A percentile compares a stretch with the other conserved stretches of the same genome.
Conservation (phyloP, 2,329 filamentous ascomycete genomes). For the Chaetomium strumarium region DNA sequence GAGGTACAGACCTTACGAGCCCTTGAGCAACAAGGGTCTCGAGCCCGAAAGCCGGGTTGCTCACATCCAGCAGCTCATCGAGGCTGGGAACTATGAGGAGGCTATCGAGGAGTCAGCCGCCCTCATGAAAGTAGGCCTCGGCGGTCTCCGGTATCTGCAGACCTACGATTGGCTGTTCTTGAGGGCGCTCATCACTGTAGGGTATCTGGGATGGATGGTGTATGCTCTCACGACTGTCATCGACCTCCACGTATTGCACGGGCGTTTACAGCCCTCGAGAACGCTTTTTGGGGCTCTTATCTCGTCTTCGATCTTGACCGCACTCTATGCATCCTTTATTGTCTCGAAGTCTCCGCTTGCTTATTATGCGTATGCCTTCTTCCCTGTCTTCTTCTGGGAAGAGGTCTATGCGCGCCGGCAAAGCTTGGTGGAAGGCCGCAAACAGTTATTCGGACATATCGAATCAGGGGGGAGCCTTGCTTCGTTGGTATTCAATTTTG, state of each 20-base stretch:
- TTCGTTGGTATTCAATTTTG: conserved; percentile 56
- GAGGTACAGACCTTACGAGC: conserved; percentile 68
- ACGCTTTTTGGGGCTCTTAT: conserved; percentile 52
- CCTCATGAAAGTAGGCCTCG: conserved; percentile 69
- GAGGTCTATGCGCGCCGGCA: conserved; percentile 76
- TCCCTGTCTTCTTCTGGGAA: conserved; percentile 95
- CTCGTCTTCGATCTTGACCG: conserved; percentile 71
- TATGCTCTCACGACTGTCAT: conserved; percentile 87
- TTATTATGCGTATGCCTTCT: conserved; percentile 89
- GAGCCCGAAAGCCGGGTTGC: conserved; percentile 62
- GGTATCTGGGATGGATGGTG: conserved; percentile 92
- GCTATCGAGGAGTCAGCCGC: conserved; percentile 74
- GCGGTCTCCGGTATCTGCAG: conserved; percentile 87
- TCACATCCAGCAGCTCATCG: conserved; percentile 63
- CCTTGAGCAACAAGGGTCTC: conserved; percentile 57
- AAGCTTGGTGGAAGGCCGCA: conserved; percentile 61
- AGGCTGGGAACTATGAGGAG: conserved; percentile 59
- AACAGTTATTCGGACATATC: conserved; percentile 63
- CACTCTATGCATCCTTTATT: conserved; percentile 71
- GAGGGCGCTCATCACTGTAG: conserved; percentile 77
- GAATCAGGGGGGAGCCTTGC: conserved; percentile 51
- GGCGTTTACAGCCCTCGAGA: conserved; percentile 58
- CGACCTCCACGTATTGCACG: conserved; percentile 78
- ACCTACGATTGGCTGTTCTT: conserved; percentile 99
- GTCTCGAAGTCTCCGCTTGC: conserved; percentile 72